Conservation (phyloP, 2,329 filamentous ascomycete genomes). For the Aureobasidium sp. region DNA sequence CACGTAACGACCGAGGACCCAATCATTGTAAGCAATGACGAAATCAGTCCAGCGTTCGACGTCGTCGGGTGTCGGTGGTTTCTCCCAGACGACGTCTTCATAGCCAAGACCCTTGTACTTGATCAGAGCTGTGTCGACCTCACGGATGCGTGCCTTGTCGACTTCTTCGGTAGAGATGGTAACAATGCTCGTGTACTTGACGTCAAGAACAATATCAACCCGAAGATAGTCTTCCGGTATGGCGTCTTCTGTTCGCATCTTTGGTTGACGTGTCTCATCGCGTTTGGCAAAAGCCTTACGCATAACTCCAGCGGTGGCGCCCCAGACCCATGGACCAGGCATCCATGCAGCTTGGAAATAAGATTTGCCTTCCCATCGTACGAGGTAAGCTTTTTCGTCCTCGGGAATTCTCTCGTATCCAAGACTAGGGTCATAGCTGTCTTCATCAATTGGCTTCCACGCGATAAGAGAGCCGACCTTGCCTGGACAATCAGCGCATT, state of each 20-base stretch:
- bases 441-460: slow-evolving; percentile 67
- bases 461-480: slow-evolving; percentile 77
- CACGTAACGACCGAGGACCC: slow-evolving; percentile 71
- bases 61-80: slow-evolving; percentile 60
- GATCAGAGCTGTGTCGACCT: slow-evolving; percentile 68
- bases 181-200: slow-evolving; percentile 58
- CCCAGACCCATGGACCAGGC: slow-evolving; percentile 82
- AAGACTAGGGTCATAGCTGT: slow-evolving; percentile 48
- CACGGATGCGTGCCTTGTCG: slow-evolving; percentile 63
- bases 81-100: slow-evolving; percentile 86
- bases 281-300: slow-evolving; percentile 70
- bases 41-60: slow-evolving; percentile 73
- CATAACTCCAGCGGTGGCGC: slow-evolving; percentile 56
- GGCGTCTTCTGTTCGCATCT: slow-evolving; percentile 67
- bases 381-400: slow-evolving; percentile 81
- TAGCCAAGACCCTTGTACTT: slow-evolving; percentile 93
- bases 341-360: slow-evolving; percentile 83
- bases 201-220: slow-evolving; percentile 81
- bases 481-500: slow-evolving; percentile 58
- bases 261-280: slow-evolving; percentile 55
- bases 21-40: slow-evolving; percentile 76
- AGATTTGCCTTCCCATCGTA: slow-evolving; percentile 78
- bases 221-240: slow-evolving; percentile 81
- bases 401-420: slow-evolving; percentile 54
- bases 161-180: slow-evolving; percentile 57